A percentile compares a stretch with the other conserved stretches of the same genome.
phyloP scores from a whole-genome alignment of 2,329 filamentous ascomycete genomes.

The Chalaropsis ovoidea region DNA sequence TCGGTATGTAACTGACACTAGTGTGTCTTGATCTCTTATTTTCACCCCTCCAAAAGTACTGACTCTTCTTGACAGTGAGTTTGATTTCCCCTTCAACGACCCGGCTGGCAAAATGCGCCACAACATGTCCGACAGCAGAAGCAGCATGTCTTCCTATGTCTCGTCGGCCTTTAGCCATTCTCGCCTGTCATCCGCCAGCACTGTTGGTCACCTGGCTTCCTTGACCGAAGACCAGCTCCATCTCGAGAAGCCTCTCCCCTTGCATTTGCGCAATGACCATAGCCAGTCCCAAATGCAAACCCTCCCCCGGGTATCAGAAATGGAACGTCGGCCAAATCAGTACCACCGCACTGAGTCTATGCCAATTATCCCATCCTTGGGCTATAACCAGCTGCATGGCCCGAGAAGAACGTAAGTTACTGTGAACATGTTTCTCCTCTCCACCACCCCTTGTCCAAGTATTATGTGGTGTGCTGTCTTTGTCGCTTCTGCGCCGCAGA shows the following conservation, averaged over 20 bases:
- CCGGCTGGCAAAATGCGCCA: slow-evolving; percentile 29
- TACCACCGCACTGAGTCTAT: slow-evolving; percentile 24
- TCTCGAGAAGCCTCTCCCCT: slow-evolving; percentile 22
- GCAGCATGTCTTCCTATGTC: slow-evolving; percentile 43
- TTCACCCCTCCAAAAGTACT: not conserved
- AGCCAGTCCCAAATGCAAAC: slow-evolving; percentile 16
- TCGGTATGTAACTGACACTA: slow-evolving; percentile 15
- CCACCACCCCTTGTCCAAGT: not conserved
- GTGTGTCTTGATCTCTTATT: not conserved
- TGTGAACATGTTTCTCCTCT: not conserved
- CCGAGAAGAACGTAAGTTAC: slow-evolving; percentile 24
- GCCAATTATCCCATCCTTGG: slow-evolving; percentile 20
- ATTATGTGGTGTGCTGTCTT: not conserved
- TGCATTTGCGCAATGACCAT: slow-evolving; percentile 19
- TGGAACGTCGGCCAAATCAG: slow-evolving; percentile 20
- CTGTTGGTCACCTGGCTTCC: slow-evolving; percentile 33
- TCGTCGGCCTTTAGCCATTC: slow-evolving; percentile 40
- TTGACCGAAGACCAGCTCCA: slow-evolving; percentile 24
- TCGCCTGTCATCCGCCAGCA: slow-evolving; percentile 45
- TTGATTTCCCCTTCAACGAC: slow-evolving; percentile 22
- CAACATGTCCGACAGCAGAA: slow-evolving; percentile 43
- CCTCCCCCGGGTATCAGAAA: slow-evolving; percentile 21
- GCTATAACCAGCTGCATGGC: slow-evolving; percentile 15
- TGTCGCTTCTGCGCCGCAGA: slow-evolving; percentile 5
- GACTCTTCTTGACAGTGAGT: slow-evolving; percentile 13